Base-by-base conservation (phyloP, 148 eudicot species). In the Nyssa sinensis region DNA sequence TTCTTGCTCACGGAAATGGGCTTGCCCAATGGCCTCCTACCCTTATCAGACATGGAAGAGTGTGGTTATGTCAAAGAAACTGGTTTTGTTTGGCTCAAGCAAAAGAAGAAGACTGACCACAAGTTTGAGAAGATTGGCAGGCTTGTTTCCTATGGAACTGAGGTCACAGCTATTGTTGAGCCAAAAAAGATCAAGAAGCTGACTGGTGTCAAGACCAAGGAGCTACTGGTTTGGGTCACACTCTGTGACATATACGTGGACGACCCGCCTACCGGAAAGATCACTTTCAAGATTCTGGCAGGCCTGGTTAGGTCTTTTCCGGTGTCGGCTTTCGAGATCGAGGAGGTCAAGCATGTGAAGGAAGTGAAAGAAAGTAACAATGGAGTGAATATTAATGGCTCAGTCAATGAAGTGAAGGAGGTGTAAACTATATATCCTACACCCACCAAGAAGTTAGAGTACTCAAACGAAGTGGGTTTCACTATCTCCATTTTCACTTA, bases 21-120 rank as follows among this genome's bases (percentile, higher is more conserved):
- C 11, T 33, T 91, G 28, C 97, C 97, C 19, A 89, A 89, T 33
- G 97, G 93, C 6, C 83, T 91, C 14, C 84, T 91, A 0, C 97
- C 97, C 0, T 49, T 91, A 14, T 59, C 83, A 44, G 90, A 91
- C 72, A 84, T 88, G 0, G 75, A 63, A 1, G 97, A 91, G 74
- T 81, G 85, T 44, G 97, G 97, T 4, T 73, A 84, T 2, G 70
- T 87, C 0, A 81, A 82, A 30, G 89, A 84, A 27, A 84, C 89
- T 13, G 92, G 92, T 9, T 89, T 86, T 71, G 93, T 89, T 2
- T 91, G 97, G 97, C 81, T 91, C 19, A 89, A 70, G 31, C 91
- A 89, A 35, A 91, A 89, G 85, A 91, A 88, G 71, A 87, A 88
- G 70, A 74, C 61, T 1, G 86, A 87, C 57, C 97, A 91, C 87